Evolutionary conservation across 768 basidiomycete species (phyloP), one percentile per base, ranked within the genome.

Genomic region (Thelephora aurantiotincta): DNA sequence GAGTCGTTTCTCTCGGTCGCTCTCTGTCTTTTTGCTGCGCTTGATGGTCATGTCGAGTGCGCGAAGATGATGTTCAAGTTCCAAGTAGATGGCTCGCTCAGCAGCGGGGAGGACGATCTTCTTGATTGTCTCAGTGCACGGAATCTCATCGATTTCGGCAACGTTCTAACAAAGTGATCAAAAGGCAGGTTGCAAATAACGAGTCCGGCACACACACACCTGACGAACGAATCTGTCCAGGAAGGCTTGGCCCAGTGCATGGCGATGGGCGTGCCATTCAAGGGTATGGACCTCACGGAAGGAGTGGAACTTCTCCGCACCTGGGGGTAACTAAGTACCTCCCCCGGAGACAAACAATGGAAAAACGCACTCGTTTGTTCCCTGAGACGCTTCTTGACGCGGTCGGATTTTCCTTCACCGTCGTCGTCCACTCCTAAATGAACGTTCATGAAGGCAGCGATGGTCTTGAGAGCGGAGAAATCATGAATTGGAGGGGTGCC

Each of bases 81-180:
- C 93, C 30, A 93, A 72, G 61, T 97, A 96, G 52, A 97, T 91
- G 0, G 91, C 88, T 6, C 86, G 84, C 62, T 96, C 93, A 0
- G 93, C 89, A 5, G 92, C 90, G 11, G 93, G 92, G 7, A 94
- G 78, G 37, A 74, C 64, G 20, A 94, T 76, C 22, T 69, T 67
- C 54, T 80, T 70, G 23, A 80, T 64, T 48, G 82, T 68, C 50
- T 71, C 73, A 0, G 72, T 72, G 65, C 80, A 88, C 1, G 85
- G 84, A 48, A 97, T 97, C 64, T 97, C 93, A 51, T 92, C 91
- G 48, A 96, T 97, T 65, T 97, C 93, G 7, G 93, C 91, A 45
- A 93, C 80, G 57, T 96, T 96, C 83, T 96, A 55, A 49, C 54
- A 26, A 14, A 30, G 43, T 11, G 18, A 20, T 7, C 22, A 51